phyloP scores from a whole-genome alignment of 2,329 filamentous ascomycete genomes.

The Fusarium mangiferae region DNA sequence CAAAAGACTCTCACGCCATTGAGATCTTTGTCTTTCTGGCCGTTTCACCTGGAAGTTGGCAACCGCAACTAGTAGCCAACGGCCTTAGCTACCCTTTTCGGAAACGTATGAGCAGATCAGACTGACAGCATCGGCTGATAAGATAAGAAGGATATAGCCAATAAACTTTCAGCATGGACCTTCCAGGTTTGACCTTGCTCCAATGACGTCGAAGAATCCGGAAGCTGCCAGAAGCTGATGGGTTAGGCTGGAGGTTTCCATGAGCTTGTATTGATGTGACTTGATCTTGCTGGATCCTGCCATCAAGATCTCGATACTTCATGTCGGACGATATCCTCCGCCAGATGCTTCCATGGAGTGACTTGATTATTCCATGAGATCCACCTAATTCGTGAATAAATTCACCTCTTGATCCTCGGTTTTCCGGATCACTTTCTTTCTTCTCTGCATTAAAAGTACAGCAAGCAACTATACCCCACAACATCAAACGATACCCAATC shows the following conservation, averaged over 20 bases:
- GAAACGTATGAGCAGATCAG: not conserved
- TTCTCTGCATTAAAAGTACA: slow-evolving; percentile 12
- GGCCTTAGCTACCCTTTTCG: not conserved
- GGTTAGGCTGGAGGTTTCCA: slow-evolving; percentile 46
- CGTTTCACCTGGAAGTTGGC: not conserved
- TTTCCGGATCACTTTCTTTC: slow-evolving; percentile 21
- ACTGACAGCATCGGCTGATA: slow-evolving; percentile 23
- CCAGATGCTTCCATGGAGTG: slow-evolving; percentile 23
- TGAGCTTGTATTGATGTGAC: slow-evolving; percentile 39
- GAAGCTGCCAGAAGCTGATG: slow-evolving; percentile 43
- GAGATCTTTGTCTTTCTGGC: not conserved
- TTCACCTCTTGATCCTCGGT: slow-evolving; percentile 27
- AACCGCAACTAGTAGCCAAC: not conserved
- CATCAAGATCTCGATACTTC: slow-evolving; percentile 39
- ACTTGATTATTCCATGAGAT: slow-evolving; percentile 33
- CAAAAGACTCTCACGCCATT: not conserved
- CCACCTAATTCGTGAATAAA: slow-evolving; percentile 42
- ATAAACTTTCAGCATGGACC: not conserved
- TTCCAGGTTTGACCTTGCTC: slow-evolving; percentile 31
- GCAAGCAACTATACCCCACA: slow-evolving; percentile 34
- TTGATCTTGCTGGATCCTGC: slow-evolving; percentile 41
- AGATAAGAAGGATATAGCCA: slow-evolving; percentile 41
- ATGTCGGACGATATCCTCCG: slow-evolving; percentile 27
- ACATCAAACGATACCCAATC: slow-evolving; percentile 40
- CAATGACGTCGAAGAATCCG: slow-evolving; percentile 50